Base-by-base conservation (phyloP, 495 filamentous ascomycete genomes). In the Hyphodiscus hymeniophilus region DNA sequence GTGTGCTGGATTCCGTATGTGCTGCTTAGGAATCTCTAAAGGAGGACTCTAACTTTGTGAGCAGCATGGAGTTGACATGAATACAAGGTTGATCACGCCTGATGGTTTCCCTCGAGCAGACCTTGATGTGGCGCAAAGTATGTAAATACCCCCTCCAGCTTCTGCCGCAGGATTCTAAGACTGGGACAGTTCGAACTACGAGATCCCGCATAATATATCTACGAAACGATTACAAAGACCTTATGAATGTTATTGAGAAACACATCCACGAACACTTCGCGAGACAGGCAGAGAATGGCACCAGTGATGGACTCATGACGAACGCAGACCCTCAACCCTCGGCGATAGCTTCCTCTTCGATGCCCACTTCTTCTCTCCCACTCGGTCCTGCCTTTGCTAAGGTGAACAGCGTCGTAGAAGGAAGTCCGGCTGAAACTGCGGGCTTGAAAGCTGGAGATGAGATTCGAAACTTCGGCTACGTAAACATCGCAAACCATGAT, bases 111-210 rank as follows among this genome's bases (percentile, higher is more conserved):
- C 94, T 26, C 77, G 94, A 56, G 81, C 82, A 52, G 94, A 99
- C 63, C 80, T 99, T 46, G 94, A 99, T 62, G 82, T 99, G 52
- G 86, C 94, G 24, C 90, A 95, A 67, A 94, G 88, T 92, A 80
- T 57, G 36, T 20, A 8, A n/a, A n/a, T n/a, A n/a, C n/a, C n/a
- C n/a, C n/a, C n/a, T n/a, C 13, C 41, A 30, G 6, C 15, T 7
- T 12, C 18, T 40, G n/a, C n/a, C 15, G 11, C 18, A 13, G 6
- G 40, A 20, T 42, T 36, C 12, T 16, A 45, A 34, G 15, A 28
- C 15, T 51, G 31, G 17, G 30, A 31, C 56, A 94, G 87, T 99
- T 59, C 87, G 94, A 35, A 94, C 87, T 8, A 95, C 90, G 13
- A 73, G 94, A 58, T 75, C 89, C 6, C 82, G 87, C 23, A 96